Conservation (phyloP, 441 rosid species). For the Populus hybrid region DNA sequence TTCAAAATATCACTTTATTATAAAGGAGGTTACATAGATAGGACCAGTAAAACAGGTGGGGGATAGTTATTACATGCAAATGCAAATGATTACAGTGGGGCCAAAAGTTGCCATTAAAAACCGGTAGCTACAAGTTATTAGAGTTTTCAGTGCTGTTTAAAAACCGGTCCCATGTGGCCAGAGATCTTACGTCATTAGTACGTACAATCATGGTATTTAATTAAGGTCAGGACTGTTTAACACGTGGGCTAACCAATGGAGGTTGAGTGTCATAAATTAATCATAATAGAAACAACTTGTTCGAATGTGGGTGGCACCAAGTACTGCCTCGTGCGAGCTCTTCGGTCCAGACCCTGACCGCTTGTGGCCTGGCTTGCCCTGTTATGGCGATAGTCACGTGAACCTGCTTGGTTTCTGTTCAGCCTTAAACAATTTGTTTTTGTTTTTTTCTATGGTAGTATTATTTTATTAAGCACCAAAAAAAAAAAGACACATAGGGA, state of each 20-base stretch:
- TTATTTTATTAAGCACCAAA: too few relatives aligned
- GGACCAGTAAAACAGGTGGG: too few relatives aligned
- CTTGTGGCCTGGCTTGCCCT: not conserved
- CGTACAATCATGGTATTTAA: not conserved
- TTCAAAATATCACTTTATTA: too few relatives aligned
- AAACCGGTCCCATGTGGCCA: not conserved
- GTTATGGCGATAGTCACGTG: not conserved
- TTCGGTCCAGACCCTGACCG: slow-evolving; percentile 7
- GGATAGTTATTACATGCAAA: too few relatives aligned
- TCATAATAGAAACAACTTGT: not conserved
- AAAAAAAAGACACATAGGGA: too few relatives aligned
- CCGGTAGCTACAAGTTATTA: not conserved
- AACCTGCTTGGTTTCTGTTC: not conserved
- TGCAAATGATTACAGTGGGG: too few relatives aligned
- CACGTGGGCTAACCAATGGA: slow-evolving; percentile 1
- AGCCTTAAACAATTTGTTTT: not conserved
- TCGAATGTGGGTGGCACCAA: slow-evolving; percentile 13
- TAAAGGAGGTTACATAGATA: too few relatives aligned
- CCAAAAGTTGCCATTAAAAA: too few relatives aligned
- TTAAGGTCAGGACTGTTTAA: not conserved
- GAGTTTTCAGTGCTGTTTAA: not conserved
- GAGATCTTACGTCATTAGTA: too few relatives aligned
- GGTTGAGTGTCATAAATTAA: not conserved
- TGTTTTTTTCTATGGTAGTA: too few relatives aligned
- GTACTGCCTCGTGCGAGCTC: slow-evolving; percentile 3